These are phyloP conservation scores for Papiliotrema fonsecae DNA, from an alignment of 1,284 basidiomycete genomes.

Conservation along the genomic window DNA sequence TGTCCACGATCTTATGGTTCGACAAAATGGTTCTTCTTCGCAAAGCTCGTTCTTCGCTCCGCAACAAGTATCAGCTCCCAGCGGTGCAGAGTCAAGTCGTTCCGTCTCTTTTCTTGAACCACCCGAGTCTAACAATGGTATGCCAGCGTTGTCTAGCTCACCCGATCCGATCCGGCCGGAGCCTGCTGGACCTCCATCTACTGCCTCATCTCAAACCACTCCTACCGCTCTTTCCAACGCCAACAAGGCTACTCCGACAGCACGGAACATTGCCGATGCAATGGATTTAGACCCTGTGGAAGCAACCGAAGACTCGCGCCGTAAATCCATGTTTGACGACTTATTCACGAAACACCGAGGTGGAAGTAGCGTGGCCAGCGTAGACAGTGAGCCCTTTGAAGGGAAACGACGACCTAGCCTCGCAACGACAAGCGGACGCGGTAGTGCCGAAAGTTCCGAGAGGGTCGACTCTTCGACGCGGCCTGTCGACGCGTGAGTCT, in stretches of 20 bases:
- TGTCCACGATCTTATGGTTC: background rate
- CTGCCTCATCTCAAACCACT: background rate
- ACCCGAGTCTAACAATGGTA: background rate
- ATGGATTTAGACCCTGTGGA: slow-evolving; percentile 2
- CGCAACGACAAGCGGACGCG: background rate
- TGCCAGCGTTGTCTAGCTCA: background rate
- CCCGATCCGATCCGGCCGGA: background rate
- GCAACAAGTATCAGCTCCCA: background rate
- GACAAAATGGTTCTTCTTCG: too few species aligned
- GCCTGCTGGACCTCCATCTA: background rate
- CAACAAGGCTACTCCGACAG: background rate
- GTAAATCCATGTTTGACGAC: background rate
- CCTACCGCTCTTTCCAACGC: background rate
- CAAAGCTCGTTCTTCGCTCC: background rate
- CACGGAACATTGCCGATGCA: background rate
- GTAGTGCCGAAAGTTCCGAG: background rate
- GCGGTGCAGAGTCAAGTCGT: background rate
- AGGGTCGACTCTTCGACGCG: background rate
- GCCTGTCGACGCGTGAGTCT: background rate
- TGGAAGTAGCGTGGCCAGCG: background rate
- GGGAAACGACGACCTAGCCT: background rate
- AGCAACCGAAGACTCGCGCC: background rate
- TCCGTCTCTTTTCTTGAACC: slow-evolving; percentile 6
- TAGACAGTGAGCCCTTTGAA: background rate
- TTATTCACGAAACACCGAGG: slow-evolving; percentile 2